A percentile compares a stretch with the other conserved stretches of the same genome.
phyloP scores from a whole-genome alignment of 2,329 filamentous ascomycete species.

The Berkeleyomyces rouxiae region DNA sequence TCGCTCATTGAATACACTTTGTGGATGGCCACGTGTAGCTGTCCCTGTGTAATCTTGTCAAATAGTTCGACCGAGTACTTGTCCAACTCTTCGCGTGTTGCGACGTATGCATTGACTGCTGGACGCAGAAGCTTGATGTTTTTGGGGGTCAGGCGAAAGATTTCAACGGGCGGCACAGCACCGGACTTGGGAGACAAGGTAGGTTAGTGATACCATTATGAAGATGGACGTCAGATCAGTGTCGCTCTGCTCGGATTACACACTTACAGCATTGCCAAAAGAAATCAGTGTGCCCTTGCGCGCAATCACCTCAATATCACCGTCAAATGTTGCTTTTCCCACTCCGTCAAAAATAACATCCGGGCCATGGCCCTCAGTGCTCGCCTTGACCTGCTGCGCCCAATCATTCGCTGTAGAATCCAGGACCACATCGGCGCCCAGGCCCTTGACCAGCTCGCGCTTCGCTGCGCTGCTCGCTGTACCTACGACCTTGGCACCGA shows the following conservation, averaged over 20 bases:
- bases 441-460: constrained; percentile 47
- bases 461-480: constrained; percentile 63
- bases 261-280: constrained; percentile 61
- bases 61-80: constrained; percentile 58
- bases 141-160: constrained; percentile 47
- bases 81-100: constrained; percentile 53
- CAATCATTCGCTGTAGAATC: constrained; percentile 32
- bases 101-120: constrained; percentile 52
- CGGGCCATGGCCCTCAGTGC: constrained; percentile 57
- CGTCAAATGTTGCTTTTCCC: constrained; percentile 70
- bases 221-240: background rate
- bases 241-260: background rate
- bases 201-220: background rate
- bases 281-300: constrained; percentile 61
- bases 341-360: constrained; percentile 74
- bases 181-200: constrained; percentile 32
- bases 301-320: constrained; percentile 55
- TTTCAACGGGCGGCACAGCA: constrained; percentile 50
- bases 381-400: constrained; percentile 42
- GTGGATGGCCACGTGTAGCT: constrained; percentile 58
- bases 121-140: constrained; percentile 66
- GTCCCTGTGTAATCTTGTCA: constrained; percentile 48
- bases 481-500: constrained; percentile 65
- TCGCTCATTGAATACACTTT: constrained; percentile 62
- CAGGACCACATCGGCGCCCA: constrained; percentile 56